A percentile compares a stretch with the other conserved stretches of the same genome.
Conservation (phyloP, 148 eudicot genomes). For the Heliamphora exappendiculata region DNA sequence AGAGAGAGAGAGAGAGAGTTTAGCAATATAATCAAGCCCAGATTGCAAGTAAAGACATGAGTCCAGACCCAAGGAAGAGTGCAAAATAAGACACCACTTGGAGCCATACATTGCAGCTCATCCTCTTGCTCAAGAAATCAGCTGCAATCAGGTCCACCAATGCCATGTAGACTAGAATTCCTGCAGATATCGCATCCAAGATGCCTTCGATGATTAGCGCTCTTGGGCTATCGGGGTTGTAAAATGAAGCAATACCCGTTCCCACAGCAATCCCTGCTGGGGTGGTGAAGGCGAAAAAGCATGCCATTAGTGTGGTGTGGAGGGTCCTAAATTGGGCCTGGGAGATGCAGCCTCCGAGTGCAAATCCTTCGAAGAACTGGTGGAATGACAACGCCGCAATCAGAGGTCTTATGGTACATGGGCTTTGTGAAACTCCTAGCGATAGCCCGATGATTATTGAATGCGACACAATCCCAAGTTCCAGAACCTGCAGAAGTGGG, state of each 20-base stretch:
- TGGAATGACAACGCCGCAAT: slow-evolving; percentile 55
- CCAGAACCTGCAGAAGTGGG: slow-evolving; percentile 37
- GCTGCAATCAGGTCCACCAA: slow-evolving; percentile 95
- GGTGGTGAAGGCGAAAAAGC: slow-evolving; percentile 83
- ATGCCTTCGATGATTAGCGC: slow-evolving; percentile 75
- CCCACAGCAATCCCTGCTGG: slow-evolving; percentile 76
- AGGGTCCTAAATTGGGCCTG: slow-evolving; percentile 62
- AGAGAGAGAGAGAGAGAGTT: too few relatives aligned
- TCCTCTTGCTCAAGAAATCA: slow-evolving; percentile 89
- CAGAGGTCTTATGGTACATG: slow-evolving; percentile 53
- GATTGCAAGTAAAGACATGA: slow-evolving; percentile 77
- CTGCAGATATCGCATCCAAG: slow-evolving; percentile 80
- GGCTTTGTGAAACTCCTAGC: slow-evolving; percentile 63
- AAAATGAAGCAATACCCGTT: slow-evolving; percentile 49
- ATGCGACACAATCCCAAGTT: slow-evolving; percentile 68
- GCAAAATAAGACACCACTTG: slow-evolving; percentile 73
- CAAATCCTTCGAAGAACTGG: slow-evolving; percentile 72
- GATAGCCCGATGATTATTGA: slow-evolving; percentile 58
- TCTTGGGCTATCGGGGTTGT: slow-evolving; percentile 65
- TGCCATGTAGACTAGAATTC: slow-evolving; percentile 91
- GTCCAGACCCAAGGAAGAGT: slow-evolving; percentile 67
- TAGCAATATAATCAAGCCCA: slow-evolving; percentile 53
- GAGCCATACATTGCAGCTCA: slow-evolving; percentile 76
- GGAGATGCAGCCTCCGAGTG: slow-evolving; percentile 74
- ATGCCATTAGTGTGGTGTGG: slow-evolving; percentile 66